Conservation (phyloP, 2,329 filamentous ascomycete species). For the Drechslera avenae region DNA sequence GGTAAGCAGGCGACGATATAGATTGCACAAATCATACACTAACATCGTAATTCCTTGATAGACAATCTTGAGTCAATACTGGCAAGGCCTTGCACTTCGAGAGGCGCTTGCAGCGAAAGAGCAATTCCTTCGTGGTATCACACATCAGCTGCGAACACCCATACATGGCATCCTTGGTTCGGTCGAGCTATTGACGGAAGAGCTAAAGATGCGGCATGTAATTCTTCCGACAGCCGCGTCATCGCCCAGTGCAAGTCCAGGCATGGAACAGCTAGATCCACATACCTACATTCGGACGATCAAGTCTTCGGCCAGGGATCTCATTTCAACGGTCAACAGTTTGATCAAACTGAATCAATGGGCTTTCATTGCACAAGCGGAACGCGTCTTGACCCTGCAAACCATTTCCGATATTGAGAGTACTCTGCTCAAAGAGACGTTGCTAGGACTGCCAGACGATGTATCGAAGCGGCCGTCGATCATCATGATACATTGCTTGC, state of each 20-base stretch:
- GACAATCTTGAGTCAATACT: slow-evolving; percentile 45
- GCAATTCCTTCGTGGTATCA: slow-evolving; percentile 53
- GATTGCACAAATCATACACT: background rate
- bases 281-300: slow-evolving; percentile 46
- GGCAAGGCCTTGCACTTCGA: slow-evolving; percentile 47
- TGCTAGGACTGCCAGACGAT: slow-evolving; percentile 37
- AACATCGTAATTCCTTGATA: background rate
- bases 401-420: slow-evolving; percentile 42
- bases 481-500: slow-evolving; percentile 42
- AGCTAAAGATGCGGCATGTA: slow-evolving; percentile 39
- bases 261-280: slow-evolving; percentile 25
- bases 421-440: slow-evolving; percentile 39
- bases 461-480: slow-evolving; percentile 35
- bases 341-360: slow-evolving; percentile 53
- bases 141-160: slow-evolving; percentile 56
- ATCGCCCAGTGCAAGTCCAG: slow-evolving; percentile 16
- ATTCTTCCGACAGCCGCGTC: slow-evolving; percentile 12
- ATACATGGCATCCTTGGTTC: slow-evolving; percentile 55
- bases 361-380: slow-evolving; percentile 40
- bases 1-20: background rate
- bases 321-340: slow-evolving; percentile 54
- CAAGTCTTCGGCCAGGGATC: slow-evolving; percentile 48
- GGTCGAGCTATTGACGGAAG: slow-evolving; percentile 52
- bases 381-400: slow-evolving; percentile 30
- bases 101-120: slow-evolving; percentile 54